Percentiles rank a stretch among this genome's conserved stretches.
phyloP scores from a whole-genome alignment of 441 rosid genomes.

The Syzygium malaccense region DNA sequence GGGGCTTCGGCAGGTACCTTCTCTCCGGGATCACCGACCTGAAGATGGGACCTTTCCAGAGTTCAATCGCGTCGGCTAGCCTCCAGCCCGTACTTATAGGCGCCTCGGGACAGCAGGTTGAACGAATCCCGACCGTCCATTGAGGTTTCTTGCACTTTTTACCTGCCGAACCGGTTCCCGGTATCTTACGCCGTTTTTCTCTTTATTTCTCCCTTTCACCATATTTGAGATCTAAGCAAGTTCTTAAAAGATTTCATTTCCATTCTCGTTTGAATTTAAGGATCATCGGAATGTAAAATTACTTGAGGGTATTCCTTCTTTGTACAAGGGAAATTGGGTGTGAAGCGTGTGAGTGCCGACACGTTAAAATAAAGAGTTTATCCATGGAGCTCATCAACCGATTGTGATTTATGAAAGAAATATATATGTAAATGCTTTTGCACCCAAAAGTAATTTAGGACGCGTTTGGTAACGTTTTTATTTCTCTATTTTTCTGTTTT shows the following conservation, averaged over 20 bases:
- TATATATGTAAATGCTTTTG: neutral
- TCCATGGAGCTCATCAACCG: neutral
- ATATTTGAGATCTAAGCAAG: too few relatives aligned
- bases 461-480: too few relatives aligned
- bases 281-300: too few relatives aligned
- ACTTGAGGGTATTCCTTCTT: too few relatives aligned
- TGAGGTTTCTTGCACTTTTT: accelerated
- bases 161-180: neutral
- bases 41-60: neutral
- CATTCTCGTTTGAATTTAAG: too few relatives aligned
- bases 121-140: neutral
- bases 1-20: neutral
- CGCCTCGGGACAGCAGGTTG: neutral
- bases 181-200: neutral
- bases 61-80: too few relatives aligned
- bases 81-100: neutral
- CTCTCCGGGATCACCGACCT: neutral
- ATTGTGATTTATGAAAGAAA: neutral
- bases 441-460: neutral
- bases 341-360: too few relatives aligned
- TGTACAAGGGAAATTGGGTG: too few relatives aligned
- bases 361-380: too few relatives aligned
- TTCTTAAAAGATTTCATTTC: too few relatives aligned
- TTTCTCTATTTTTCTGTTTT: too few relatives aligned
- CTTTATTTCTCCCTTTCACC: neutral